phyloP scores from a whole-genome alignment of 1,284 basidiomycete genomes.

The Calocybe gambosa region DNA sequence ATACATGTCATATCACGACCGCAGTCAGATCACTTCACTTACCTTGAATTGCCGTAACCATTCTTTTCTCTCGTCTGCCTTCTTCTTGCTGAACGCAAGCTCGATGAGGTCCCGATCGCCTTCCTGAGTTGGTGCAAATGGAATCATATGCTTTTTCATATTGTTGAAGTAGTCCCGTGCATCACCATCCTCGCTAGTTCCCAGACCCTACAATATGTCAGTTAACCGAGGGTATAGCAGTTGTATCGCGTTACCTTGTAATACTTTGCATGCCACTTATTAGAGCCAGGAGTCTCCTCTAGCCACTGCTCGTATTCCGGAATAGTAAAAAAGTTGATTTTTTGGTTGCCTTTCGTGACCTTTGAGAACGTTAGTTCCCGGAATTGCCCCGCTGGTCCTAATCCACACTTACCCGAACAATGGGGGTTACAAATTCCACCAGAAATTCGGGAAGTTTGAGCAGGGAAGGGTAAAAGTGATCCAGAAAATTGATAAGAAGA shows the following conservation, averaged over 20 bases:
- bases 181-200: conserved; percentile 86
- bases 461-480: conserved; percentile 95
- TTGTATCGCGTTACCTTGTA: conserved; percentile 68
- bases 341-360: conserved; percentile 79
- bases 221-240: background rate
- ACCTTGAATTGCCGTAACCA: conserved; percentile 95
- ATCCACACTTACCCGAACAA: conserved; percentile 74
- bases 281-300: conserved; percentile 71
- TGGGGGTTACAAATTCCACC: conserved; percentile 98
- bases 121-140: conserved; percentile 77
- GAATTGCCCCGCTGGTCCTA: background rate
- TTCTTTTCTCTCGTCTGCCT: conserved; percentile 97
- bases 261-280: conserved; percentile 92
- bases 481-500: conserved; percentile 95
- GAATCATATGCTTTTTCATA: conserved; percentile 92
- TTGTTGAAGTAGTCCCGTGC: conserved; percentile 92
- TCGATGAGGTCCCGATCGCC: conserved; percentile 92
- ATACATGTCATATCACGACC: conserved; percentile 4
- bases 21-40: conserved; percentile 13
- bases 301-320: conserved; percentile 97
- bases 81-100: conserved; percentile 99
- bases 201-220: conserved; percentile 70
- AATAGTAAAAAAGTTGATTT: conserved; percentile 93
- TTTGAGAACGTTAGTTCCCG: conserved; percentile 18
- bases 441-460: conserved; percentile 90